Base-by-base conservation (phyloP, 768 basidiomycete species). In the Neoboletus subvelutipes region DNA sequence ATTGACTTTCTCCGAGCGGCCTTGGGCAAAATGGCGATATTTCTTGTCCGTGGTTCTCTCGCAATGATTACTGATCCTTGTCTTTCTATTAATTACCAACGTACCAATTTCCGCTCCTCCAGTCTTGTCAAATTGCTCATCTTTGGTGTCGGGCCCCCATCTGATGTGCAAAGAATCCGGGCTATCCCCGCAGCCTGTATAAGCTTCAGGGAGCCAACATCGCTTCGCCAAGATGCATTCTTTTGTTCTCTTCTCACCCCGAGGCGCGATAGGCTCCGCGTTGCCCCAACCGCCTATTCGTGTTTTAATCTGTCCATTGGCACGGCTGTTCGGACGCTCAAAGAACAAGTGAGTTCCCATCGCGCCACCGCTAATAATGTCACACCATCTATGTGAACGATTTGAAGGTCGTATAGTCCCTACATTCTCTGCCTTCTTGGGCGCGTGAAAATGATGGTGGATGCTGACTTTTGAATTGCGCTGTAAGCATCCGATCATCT, bases 61-160 rank as follows among this genome's bases (percentile, higher is more conserved):
- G 31, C 42, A 36, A 31, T 15, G 24, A 36, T 26, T 37, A 37
- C 41, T 17, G 41, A 33, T 34, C 34, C 26, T 11, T 37, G 29
- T 53, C 29, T 20, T 33, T 33, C 31, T 22, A 47, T 47, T 34
- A 49, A 54, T 54, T 28, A 29, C 50, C 10, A 54, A 54, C 52
- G 51, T 18, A 24, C 41, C 53, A 56, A 56, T 56, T 56, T 55
- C 55, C 55, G 55, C 24, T 9, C 31, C 17, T 34, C 31, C 34
- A 36, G 11, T 26, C 17, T 18, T 18, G 22, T 49, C 48, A 36
- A 36, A 49, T 49, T 11, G 20, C 20, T 49, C 22, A 49, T 24
- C 47, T 34, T 34, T 22, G 22, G 15, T 5, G 24, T 24, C 11
- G 22, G 22, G 11, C 22, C 31, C 33, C 34, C 33, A 36, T 11